Conservation (phyloP, 1,284 basidiomycete genomes). For the Pyrrhoderma lamaoense region DNA sequence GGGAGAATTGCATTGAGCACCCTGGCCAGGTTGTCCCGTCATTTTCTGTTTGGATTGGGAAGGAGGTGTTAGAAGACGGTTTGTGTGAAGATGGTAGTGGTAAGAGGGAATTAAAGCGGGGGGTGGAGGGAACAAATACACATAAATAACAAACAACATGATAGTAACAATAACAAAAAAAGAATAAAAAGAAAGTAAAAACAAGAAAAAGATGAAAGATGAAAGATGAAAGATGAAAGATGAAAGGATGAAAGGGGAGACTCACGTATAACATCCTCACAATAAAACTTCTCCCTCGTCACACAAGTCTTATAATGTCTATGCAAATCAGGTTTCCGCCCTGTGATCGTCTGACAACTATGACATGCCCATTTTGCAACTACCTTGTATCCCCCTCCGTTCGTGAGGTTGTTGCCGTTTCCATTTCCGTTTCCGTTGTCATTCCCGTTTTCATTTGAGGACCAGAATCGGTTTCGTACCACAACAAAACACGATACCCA, state of each 20-base stretch:
- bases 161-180: too few relatives aligned
- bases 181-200: neutral
- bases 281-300: conserved; percentile 3
- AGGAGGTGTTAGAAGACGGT: neutral
- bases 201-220: neutral
- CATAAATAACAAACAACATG: too few relatives aligned
- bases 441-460: too few relatives aligned
- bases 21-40: conserved; percentile 14
- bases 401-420: too few relatives aligned
- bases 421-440: too few relatives aligned
- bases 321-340: conserved; percentile 14
- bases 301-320: conserved; percentile 15
- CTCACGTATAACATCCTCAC: conserved; percentile 14
- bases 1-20: conserved; percentile 11
- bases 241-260: neutral
- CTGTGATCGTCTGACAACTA: neutral
- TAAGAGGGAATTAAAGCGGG: neutral
- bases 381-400: too few relatives aligned
- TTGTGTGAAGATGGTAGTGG: neutral
- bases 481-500: too few relatives aligned
- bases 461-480: too few relatives aligned
- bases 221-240: neutral
- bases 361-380: conserved; percentile 10
- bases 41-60: too few relatives aligned
- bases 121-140: too few relatives aligned